Base-by-base conservation (phyloP, 768 basidiomycete species). In the Suillus spraguei region DNA sequence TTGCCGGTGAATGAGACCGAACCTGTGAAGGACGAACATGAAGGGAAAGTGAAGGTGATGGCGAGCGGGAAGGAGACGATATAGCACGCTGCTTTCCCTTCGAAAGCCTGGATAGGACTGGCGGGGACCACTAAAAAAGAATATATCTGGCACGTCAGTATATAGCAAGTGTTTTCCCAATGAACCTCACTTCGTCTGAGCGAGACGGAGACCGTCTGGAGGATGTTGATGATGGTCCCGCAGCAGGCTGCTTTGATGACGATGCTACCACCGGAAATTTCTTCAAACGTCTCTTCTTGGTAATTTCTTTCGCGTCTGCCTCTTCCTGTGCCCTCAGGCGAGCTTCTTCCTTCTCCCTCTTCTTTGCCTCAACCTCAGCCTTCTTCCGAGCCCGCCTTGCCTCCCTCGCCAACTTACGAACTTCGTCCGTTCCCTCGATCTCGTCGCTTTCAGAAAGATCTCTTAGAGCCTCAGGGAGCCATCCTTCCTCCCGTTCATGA, bases 391-490 rank as follows among this genome's bases (percentile, higher is more conserved):
- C 68, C 59, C 68, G 77, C 44, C 72, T 77, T 20, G 72, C 75
- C 63, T 74, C 79, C 59, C 68, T 78, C 11, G 73, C 72, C 7
- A 79, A 65, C 13, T 65, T 72, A 8, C 68, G 69, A 60, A 78
- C 68, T 35, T 76, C 68, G 8, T 74, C 72, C 20, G 56, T 28
- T 32, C 56, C 56, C 32, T 76, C 76, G 13, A 81, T 81, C 13
- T 80, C 80, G 17, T 83, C 83, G n/a, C 78, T 79, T 49, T 76
- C 77, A 16, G 79, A 69, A 28, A 79, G 60, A 32, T 69, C 77
- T 53, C 74, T 75, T 50, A 85, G 71, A 22, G 77, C 67, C 32
- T 75, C 76, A n/a, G 79, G 76, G 61, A 78, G 72, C 63, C 71
- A 74, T 11, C 66, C 69, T 32, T 59, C 63, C 49, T 47, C 64